Conservation (phyloP, 805 yeast genomes). For the Phaffomyces thermotolerans region DNA sequence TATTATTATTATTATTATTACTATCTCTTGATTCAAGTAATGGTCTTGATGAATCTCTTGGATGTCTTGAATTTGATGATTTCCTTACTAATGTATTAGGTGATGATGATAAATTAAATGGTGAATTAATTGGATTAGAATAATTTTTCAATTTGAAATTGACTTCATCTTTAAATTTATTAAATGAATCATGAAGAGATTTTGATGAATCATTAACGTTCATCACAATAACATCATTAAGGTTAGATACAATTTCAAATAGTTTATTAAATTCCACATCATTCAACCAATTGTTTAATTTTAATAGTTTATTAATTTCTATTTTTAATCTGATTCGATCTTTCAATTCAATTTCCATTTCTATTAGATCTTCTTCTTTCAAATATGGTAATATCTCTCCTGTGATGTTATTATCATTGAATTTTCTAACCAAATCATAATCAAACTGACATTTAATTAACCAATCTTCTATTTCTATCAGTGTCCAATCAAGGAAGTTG, state of each 20-base stretch:
- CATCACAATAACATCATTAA: conserved; percentile 8
- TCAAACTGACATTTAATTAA: conserved; percentile 13
- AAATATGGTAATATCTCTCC: conserved; percentile 69
- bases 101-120: conserved; percentile 26
- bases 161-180: conserved; percentile 13
- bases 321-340: conserved; percentile 55
- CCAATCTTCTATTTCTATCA: conserved; percentile 21
- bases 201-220: conserved; percentile 5
- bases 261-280: background rate
- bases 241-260: background rate
- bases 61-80: background rate
- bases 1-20: too few species aligned
- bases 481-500: conserved; percentile 15
- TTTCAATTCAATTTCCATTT: conserved; percentile 55
- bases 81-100: conserved; percentile 7
- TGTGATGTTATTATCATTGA: conserved; percentile 54
- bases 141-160: conserved; percentile 12
- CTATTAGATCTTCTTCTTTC: conserved; percentile 62
- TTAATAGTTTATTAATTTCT: conserved; percentile 44
- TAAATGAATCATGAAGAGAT: conserved; percentile 12
- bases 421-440: conserved; percentile 20
- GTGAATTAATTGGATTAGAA: conserved; percentile 21
- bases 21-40: too few species aligned
- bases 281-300: too few species aligned
- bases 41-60: background rate